phyloP scores from a whole-genome alignment of 2,329 filamentous ascomycete species.

The Lecanoromycetidae sp. region DNA sequence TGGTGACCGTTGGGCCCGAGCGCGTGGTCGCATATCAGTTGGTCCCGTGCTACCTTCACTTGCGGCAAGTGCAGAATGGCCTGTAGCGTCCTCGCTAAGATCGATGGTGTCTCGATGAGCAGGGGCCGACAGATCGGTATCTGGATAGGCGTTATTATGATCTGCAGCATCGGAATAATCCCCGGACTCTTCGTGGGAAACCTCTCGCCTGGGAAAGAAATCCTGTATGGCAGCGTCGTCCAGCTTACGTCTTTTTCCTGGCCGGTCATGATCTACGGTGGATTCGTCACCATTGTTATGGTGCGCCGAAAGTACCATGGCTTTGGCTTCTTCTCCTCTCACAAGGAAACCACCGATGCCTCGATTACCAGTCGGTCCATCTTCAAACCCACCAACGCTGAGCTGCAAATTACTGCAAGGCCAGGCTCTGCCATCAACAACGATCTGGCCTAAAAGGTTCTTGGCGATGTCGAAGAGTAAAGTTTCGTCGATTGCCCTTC shows the following conservation, averaged over 20 bases:
- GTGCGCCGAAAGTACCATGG: conserved; percentile 24
- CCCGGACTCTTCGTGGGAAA: conserved; percentile 6
- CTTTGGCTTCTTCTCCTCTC: conserved; percentile 46
- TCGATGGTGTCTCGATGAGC: too few species aligned
- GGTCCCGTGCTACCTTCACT: too few species aligned
- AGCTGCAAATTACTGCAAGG: conserved; percentile 84
- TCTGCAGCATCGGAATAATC: conserved; percentile 2
- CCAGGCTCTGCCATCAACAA: conserved; percentile 69
- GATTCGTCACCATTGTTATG: conserved; percentile 15
- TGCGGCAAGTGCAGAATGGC: too few species aligned
- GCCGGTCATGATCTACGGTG: conserved; percentile 17
- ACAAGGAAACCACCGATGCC: conserved; percentile 81
- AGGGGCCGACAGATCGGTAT: not conserved
- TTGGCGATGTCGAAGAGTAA: conserved; percentile 64
- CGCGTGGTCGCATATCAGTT: too few species aligned
- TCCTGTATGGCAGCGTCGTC: conserved; percentile 20
- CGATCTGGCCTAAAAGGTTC: conserved; percentile 62
- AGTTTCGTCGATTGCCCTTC: conserved; percentile 59
- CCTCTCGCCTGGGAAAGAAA: conserved; percentile 19
- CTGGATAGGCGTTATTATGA: not conserved
- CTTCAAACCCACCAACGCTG: conserved; percentile 84
- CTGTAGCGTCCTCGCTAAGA: too few species aligned
- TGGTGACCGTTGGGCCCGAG: too few species aligned
- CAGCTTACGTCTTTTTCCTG: conserved; percentile 24
- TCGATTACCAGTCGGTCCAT: conserved; percentile 69